Evolutionary conservation across 1,284 basidiomycete species (phyloP).

Genomic region (Xerocomus alliaceus): DNA sequence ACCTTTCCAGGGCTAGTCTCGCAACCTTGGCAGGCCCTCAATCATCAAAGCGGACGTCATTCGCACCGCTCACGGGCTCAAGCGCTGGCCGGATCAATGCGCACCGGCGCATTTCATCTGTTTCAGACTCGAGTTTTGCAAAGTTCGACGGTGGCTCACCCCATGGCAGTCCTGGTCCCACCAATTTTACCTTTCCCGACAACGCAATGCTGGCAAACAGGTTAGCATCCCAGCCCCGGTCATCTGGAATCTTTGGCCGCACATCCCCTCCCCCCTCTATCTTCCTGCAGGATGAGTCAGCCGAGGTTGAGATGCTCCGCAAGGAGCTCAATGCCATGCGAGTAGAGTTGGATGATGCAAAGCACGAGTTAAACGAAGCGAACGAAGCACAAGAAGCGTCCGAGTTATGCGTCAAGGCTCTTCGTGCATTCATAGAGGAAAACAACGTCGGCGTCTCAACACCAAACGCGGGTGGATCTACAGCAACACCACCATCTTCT

Average conservation of each 20-base stretch:
- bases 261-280: constrained; percentile 50
- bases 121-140: constrained; percentile 58
- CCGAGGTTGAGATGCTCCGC: constrained; percentile 63
- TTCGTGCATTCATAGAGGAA: constrained; percentile 86
- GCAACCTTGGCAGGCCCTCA: constrained; percentile 49
- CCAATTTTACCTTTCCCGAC: constrained; percentile 34
- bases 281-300: constrained; percentile 40
- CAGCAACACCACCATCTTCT: constrained; percentile 19
- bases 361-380: constrained; percentile 73
- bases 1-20: constrained; percentile 58
- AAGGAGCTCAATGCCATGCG: constrained; percentile 66
- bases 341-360: constrained; percentile 66
- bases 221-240: constrained; percentile 30
- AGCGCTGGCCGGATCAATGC: constrained; percentile 51
- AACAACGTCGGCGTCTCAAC: constrained; percentile 60
- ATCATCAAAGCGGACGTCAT: constrained; percentile 72
- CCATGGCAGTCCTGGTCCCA: constrained; percentile 43
- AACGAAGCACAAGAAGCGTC: constrained; percentile 86
- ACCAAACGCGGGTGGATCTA: constrained; percentile 21
- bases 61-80: constrained; percentile 69
- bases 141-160: constrained; percentile 40
- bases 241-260: constrained; percentile 62
- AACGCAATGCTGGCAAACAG: constrained; percentile 26
- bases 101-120: constrained; percentile 73
- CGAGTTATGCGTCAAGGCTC: constrained; percentile 82